A percentile compares a stretch with the other conserved stretches of the same genome.
Evolutionary conservation across 371 early-diverging fungal species (phyloP).

Genomic region (Blastocladiella emersonii): DNA sequence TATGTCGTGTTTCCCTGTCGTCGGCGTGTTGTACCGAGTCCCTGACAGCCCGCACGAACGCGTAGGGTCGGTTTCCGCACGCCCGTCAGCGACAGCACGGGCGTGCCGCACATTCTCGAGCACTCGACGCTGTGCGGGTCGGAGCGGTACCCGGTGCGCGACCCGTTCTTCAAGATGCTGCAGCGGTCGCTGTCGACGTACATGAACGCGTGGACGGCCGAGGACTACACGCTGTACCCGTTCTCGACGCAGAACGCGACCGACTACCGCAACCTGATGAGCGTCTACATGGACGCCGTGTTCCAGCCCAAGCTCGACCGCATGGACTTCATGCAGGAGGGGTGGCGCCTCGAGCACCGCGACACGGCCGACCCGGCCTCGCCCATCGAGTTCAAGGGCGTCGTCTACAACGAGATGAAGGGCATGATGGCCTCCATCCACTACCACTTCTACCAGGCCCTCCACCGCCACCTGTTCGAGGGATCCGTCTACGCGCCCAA

Average conservation of each 20-base stretch:
- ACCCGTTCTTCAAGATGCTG: conserved; percentile 96
- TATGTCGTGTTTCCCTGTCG: background rate
- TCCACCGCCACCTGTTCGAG: conserved; percentile 70
- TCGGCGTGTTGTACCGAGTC: background rate
- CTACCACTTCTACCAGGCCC: conserved; percentile 55
- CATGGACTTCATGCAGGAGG: conserved; percentile 82
- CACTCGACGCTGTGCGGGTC: conserved; percentile 89
- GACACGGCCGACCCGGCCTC: conserved; percentile 29
- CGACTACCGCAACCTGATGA: conserved; percentile 74
- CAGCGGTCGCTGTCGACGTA: conserved; percentile 89
- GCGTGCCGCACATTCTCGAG: conserved; percentile 90
- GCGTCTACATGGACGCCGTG: conserved; percentile 84
- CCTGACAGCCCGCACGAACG: background rate
- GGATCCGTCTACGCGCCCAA: conserved; percentile 64
- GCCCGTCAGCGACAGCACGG: conserved; percentile 62
- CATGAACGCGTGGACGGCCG: conserved; percentile 92
- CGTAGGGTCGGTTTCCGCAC: conserved; percentile 85
- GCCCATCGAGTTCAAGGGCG: conserved; percentile 66
- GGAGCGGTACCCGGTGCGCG: conserved; percentile 73
- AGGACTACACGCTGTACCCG: conserved; percentile 42
- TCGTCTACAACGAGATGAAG: conserved; percentile 97
- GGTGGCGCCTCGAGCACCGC: conserved; percentile 85
- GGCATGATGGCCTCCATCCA: conserved; percentile 53
- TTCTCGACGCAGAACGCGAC: conserved; percentile 77
- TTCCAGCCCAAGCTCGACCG: conserved; percentile 64